phyloP scores from a whole-genome alignment of 805 yeast species.

The Wilhelminamyces savonicus region DNA sequence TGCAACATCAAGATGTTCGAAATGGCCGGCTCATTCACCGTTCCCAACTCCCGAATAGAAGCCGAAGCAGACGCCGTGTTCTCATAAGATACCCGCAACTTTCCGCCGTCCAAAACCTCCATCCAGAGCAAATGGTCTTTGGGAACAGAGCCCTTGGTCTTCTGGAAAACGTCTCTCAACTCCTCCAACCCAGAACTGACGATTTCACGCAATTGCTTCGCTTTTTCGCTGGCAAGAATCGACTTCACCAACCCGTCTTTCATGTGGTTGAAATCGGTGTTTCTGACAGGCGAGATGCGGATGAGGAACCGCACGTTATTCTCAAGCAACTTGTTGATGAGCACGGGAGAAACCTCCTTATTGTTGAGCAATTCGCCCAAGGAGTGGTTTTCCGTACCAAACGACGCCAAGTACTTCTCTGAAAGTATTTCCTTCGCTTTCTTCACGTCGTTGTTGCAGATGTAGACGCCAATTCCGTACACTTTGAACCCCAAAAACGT shows the following conservation, averaged over 20 bases:
- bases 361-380: constrained; percentile 34
- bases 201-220: constrained; percentile 38
- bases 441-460: constrained; percentile 53
- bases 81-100: constrained; percentile 17
- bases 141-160: constrained; percentile 64
- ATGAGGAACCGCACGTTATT: constrained; percentile 59
- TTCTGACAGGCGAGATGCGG: constrained; percentile 79
- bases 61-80: constrained; percentile 19
- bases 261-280: constrained; percentile 85
- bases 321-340: constrained; percentile 53
- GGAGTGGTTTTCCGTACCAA: constrained; percentile 2
- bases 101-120: constrained; percentile 39
- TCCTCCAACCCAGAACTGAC: constrained; percentile 58
- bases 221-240: constrained; percentile 58
- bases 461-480: constrained; percentile 79
- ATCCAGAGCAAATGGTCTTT: constrained; percentile 65
- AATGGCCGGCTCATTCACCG: constrained; percentile 53
- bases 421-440: constrained; percentile 7
- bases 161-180: constrained; percentile 52
- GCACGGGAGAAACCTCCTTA: constrained; percentile 42
- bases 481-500: constrained; percentile 80
- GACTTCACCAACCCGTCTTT: constrained; percentile 86
- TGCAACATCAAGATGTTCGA: constrained; percentile 66
- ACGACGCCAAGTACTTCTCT: no score
- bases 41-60: constrained; percentile 60